Base-by-base conservation (phyloP, 2,329 filamentous ascomycete genomes). In the Basipetospora sp. region DNA sequence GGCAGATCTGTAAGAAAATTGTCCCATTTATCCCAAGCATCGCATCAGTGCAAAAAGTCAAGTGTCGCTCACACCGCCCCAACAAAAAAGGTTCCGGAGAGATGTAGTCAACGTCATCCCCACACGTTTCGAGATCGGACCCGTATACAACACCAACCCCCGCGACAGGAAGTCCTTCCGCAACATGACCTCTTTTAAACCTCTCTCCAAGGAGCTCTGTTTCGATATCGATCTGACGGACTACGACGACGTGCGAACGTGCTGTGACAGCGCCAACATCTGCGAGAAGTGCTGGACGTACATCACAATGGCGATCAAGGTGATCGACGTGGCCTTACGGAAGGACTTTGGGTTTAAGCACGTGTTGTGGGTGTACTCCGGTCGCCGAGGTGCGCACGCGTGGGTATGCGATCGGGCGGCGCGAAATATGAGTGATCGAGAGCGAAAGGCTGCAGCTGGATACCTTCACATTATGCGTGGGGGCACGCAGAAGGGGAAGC, bases 141-240 rank as follows among this genome's bases (percentile, higher is more conserved):
- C 90, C n/a, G 81, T 94, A 34, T 98, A 98, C 62, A 85, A 72
- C 37, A 81, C 86, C 33, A 94, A 96, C 55, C 90, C 90, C 1
- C 80, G 86, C 48, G 90, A 98, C 50, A 78, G 88, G 51, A 98
- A 96, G 62, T 79, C 79, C 0, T 60, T 96, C 25, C 76, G 80
- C 38, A 88, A 86, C 56, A 72, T 78, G 26, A 74, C 75, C 34
- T 75, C 83, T 8, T 94, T 98, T 62, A 80, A 79, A 45, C 88
- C 90, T 0, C 58, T 94, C 22, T 72, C 82, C 40, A 98, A 98
- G 57, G 90, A 98, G 57, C 65, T 98, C 28, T 94, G 94, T 49
- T 96, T 98, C 58, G 90, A 98, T 79, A 96, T 98, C 50, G 90
- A 98, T 71, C 72, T 98, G 72, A 96, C 90, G 39, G 90, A 96